These are phyloP conservation scores for Nematodospora anomalae DNA, from an alignment of 1,139 yeast species.

Conservation along the genomic window DNA sequence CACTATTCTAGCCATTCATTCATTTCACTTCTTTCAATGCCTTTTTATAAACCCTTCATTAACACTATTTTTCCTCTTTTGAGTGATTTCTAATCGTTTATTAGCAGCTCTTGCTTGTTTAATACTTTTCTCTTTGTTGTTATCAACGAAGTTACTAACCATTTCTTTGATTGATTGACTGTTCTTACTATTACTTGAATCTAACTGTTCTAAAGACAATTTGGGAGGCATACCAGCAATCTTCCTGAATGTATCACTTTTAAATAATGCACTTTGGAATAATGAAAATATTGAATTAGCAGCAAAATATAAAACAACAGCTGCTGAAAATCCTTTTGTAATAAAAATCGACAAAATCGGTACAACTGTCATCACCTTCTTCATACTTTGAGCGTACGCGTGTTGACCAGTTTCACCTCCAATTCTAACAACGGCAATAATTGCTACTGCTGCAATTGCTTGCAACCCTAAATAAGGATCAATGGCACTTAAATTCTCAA, in stretches of 20 bases:
- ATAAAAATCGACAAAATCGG: constrained; percentile 83
- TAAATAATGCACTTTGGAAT: constrained; percentile 66
- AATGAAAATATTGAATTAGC: constrained; percentile 76
- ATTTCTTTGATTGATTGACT: constrained; percentile 34
- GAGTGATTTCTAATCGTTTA: constrained; percentile 39
- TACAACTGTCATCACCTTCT: constrained; percentile 66
- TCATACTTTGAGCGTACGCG: constrained; percentile 66
- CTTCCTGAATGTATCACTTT: constrained; percentile 58
- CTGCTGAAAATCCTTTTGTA: constrained; percentile 84
- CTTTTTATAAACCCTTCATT: constrained; percentile 42
- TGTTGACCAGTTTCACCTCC: constrained; percentile 94
- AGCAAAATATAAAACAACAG: constrained; percentile 81
- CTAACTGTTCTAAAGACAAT: constrained; percentile 32
- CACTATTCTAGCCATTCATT: too few species aligned
- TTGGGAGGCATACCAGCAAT: constrained; percentile 61
- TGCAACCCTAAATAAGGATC: constrained; percentile 94
- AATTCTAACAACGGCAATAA: constrained; percentile 69
- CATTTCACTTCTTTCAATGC: too few species aligned
- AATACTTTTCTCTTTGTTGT: constrained; percentile 33
- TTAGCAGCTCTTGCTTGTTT: constrained; percentile 38
- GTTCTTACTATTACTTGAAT: constrained; percentile 25
- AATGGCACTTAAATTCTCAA: constrained; percentile 71
- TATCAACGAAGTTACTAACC: constrained; percentile 37
- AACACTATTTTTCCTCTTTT: constrained; percentile 35
- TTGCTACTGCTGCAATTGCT: constrained; percentile 75